phyloP scores from a whole-genome alignment of 1,284 basidiomycete genomes.

The Golubevia sp. region DNA sequence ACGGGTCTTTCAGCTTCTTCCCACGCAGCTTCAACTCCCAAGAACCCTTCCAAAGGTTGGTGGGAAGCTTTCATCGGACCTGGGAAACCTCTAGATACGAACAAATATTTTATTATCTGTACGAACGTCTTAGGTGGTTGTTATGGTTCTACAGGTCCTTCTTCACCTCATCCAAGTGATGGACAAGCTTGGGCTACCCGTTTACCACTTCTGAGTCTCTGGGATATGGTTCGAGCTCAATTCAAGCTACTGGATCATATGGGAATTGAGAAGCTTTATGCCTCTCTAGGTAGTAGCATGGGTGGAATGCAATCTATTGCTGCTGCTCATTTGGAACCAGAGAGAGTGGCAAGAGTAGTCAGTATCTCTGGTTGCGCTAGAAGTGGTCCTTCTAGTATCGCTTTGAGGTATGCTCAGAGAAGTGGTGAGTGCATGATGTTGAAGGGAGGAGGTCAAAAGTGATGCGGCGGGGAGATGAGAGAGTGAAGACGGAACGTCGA shows the following conservation, averaged over 20 bases:
- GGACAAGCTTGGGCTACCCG: constrained; percentile 81
- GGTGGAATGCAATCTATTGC: constrained; percentile 97
- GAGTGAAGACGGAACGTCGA: too few species aligned
- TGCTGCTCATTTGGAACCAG: constrained; percentile 88
- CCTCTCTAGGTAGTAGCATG: constrained; percentile 92
- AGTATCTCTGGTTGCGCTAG: constrained; percentile 93
- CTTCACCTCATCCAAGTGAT: constrained; percentile 72
- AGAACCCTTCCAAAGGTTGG: constrained; percentile 87
- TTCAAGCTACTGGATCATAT: constrained; percentile 83
- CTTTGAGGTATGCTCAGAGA: constrained; percentile 92
- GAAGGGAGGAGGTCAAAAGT: too few species aligned
- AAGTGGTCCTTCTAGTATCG: constrained; percentile 86
- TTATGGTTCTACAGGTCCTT: constrained; percentile 94
- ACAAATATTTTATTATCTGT: constrained; percentile 90
- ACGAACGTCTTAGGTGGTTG: constrained; percentile 97
- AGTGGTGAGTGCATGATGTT: constrained; percentile 60
- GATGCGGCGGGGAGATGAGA: too few species aligned
- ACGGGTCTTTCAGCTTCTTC: constrained; percentile 94
- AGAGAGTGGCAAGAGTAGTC: constrained; percentile 83
- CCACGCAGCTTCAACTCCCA: constrained; percentile 82
- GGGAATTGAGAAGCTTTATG: constrained; percentile 82
- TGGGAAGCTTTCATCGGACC: constrained; percentile 99
- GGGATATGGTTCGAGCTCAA: constrained; percentile 94
- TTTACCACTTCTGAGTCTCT: constrained; percentile 89
- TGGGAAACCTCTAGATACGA: constrained; percentile 83